These are phyloP conservation scores for Diutina catenulata DNA, from an alignment of 1,139 yeast genomes.

Conservation along the genomic window DNA sequence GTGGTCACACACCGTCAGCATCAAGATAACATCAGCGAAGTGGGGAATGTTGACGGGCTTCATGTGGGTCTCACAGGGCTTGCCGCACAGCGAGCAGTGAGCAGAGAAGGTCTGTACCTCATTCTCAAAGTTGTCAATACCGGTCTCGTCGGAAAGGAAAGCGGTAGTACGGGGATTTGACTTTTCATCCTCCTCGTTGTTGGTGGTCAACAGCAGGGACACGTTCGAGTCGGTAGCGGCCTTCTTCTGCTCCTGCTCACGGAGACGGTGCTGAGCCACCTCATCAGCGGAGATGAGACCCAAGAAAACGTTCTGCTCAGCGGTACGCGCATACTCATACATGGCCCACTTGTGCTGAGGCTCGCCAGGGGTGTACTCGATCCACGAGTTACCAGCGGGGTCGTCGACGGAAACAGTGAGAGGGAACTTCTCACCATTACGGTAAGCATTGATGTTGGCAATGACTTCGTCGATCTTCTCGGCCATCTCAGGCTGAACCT, in stretches of 20 bases:
- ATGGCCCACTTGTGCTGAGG: slow-evolving; percentile 87
- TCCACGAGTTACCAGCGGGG: slow-evolving; percentile 97
- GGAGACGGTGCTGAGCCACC: slow-evolving; percentile 41
- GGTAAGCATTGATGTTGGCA: slow-evolving; percentile 40
- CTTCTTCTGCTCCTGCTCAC: slow-evolving; percentile 26
- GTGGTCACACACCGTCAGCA: slow-evolving; percentile 86
- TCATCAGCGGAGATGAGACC: slow-evolving; percentile 83
- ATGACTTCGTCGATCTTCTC: slow-evolving; percentile 67
- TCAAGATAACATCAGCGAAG: slow-evolving; percentile 91
- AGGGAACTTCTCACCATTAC: slow-evolving; percentile 65
- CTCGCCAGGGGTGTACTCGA: slow-evolving; percentile 82
- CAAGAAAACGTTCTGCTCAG: slow-evolving; percentile 76
- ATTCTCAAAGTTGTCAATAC: slow-evolving; percentile 71
- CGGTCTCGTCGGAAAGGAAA: slow-evolving; percentile 47
- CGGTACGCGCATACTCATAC: slow-evolving; percentile 71
- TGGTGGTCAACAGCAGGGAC: slow-evolving; percentile 13
- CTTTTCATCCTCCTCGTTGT: no score
- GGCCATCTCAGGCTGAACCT: slow-evolving; percentile 60
- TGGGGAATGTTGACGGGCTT: slow-evolving; percentile 95
- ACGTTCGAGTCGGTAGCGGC: slow-evolving; percentile 25
- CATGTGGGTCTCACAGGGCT: slow-evolving; percentile 87
- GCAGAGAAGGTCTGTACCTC: slow-evolving; percentile 93
- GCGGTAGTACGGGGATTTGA: slow-evolving; percentile 46
- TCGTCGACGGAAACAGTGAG: slow-evolving; percentile 76
- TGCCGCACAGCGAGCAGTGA: slow-evolving; percentile 81